A percentile compares a stretch with the other conserved stretches of the same genome.
These are phyloP conservation scores for Kurtzmaniella natalensis DNA, from an alignment of 1,139 yeast species.

Conservation along the genomic window DNA sequence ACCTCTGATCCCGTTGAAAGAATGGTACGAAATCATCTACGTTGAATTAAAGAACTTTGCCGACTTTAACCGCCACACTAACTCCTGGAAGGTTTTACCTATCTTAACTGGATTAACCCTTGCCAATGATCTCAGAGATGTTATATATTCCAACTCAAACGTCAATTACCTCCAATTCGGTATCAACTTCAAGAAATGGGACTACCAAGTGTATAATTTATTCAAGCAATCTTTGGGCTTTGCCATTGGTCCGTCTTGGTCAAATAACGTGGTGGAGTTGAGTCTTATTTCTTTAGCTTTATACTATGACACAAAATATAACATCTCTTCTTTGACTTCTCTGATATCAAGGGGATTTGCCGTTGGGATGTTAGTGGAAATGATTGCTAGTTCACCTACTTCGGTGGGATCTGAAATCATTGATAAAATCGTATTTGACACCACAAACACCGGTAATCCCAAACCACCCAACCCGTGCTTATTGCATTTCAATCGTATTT, in stretches of 20 bases:
- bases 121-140: constrained; percentile 35
- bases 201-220: constrained; percentile 18
- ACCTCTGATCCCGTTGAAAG: constrained; percentile 53
- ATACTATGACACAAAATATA: constrained; percentile 16
- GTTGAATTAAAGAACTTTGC: constrained; percentile 34
- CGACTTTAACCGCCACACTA: constrained; percentile 21
- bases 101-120: constrained; percentile 51
- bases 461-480: constrained; percentile 33
- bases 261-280: constrained; percentile 25
- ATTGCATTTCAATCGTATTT: constrained; percentile 47
- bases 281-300: constrained; percentile 34
- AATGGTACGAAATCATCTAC: constrained; percentile 45
- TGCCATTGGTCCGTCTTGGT: constrained; percentile 20
- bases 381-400: constrained; percentile 6
- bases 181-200: constrained; percentile 35
- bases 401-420: not conserved
- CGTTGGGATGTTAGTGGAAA: constrained; percentile 11
- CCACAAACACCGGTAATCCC: not conserved
- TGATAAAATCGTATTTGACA: too few relatives aligned
- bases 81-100: constrained; percentile 56
- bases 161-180: constrained; percentile 23
- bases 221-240: constrained; percentile 22
- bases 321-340: constrained; percentile 20
- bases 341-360: constrained; percentile 22
- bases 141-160: constrained; percentile 24